These are phyloP conservation scores for Pestalotiopsis fici DNA, from an alignment of 2,329 filamentous ascomycete genomes.

Conservation along the genomic window DNA sequence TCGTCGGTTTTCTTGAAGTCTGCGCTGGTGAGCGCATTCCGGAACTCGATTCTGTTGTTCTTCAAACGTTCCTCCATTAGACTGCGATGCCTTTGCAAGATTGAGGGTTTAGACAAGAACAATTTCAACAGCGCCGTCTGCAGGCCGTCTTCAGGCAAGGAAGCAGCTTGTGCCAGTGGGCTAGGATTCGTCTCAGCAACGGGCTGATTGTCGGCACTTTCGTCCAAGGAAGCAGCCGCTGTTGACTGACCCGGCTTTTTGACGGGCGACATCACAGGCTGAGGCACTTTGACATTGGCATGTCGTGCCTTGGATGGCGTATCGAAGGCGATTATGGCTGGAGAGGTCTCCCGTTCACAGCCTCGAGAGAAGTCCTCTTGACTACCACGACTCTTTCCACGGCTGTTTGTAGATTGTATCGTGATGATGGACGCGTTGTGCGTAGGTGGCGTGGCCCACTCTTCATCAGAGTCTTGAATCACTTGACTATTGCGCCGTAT, in stretches of 20 bases:
- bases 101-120: conserved; percentile 33
- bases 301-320: conserved; percentile 24
- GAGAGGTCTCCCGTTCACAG: conserved; percentile 14
- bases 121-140: conserved; percentile 35
- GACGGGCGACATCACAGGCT: conserved; percentile 18
- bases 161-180: conserved; percentile 14
- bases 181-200: conserved; percentile 7
- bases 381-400: neutral
- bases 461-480: conserved; percentile 60
- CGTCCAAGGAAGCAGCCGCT: neutral
- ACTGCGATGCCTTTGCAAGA: conserved; percentile 35
- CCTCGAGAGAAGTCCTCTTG: conserved; percentile 15
- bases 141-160: conserved; percentile 26
- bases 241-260: conserved; percentile 9
- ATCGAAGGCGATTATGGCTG: conserved; percentile 20
- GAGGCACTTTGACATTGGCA: conserved; percentile 12
- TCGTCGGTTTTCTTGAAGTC: conserved; percentile 44
- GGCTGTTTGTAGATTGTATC: conserved; percentile 18
- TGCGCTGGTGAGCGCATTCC: conserved; percentile 46
- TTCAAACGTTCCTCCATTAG: conserved; percentile 42
- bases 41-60: conserved; percentile 50
- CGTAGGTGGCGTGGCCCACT: conserved; percentile 45
- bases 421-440: conserved; percentile 32
- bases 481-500: conserved; percentile 35
- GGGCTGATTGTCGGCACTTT: neutral